Evolutionary conservation across 371 early-diverging fungal genomes (phyloP).

Genomic region (Coemansia sp.): DNA sequence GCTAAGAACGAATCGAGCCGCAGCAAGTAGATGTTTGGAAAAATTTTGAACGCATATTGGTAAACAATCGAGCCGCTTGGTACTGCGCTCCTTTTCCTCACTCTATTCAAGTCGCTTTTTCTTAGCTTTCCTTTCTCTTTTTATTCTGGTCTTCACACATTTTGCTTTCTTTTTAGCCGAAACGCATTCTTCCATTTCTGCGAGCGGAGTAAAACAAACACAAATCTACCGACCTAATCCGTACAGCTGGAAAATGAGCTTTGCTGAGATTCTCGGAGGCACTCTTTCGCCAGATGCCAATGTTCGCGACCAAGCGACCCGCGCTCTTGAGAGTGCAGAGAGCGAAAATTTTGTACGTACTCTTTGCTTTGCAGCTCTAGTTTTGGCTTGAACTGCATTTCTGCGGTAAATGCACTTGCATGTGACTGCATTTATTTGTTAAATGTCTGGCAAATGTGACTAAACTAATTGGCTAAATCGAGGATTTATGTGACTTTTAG

Average conservation of each 20-base stretch:
- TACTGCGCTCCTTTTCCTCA: neutral
- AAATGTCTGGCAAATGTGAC: slow-evolving; percentile 5
- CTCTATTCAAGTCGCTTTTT: too few relatives aligned
- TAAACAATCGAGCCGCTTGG: neutral
- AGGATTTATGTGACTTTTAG: slow-evolving; percentile 52
- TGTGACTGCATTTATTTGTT: slow-evolving; percentile 6
- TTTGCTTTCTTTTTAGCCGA: neutral
- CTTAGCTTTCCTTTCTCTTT: neutral
- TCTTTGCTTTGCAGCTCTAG: neutral
- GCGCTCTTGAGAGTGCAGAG: slow-evolving; percentile 69
- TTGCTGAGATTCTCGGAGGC: slow-evolving; percentile 69
- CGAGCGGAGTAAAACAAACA: slow-evolving; percentile 1
- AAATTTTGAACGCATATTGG: neutral
- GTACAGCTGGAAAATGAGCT: slow-evolving; percentile 56
- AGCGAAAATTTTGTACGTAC: slow-evolving; percentile 77
- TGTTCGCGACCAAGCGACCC: slow-evolving; percentile 77
- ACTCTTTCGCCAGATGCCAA: slow-evolving; percentile 67
- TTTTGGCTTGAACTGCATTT: neutral
- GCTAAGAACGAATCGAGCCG: neutral
- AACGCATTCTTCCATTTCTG: slow-evolving; percentile 7
- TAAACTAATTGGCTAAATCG: neutral
- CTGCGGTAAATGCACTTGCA: slow-evolving; percentile 10
- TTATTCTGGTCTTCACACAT: slow-evolving; percentile 1
- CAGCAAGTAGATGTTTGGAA: neutral
- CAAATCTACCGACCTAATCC: neutral